These are phyloP conservation scores for Akanthomyces muscarius DNA, from an alignment of 2,329 filamentous ascomycete species.

Conservation along the genomic window DNA sequence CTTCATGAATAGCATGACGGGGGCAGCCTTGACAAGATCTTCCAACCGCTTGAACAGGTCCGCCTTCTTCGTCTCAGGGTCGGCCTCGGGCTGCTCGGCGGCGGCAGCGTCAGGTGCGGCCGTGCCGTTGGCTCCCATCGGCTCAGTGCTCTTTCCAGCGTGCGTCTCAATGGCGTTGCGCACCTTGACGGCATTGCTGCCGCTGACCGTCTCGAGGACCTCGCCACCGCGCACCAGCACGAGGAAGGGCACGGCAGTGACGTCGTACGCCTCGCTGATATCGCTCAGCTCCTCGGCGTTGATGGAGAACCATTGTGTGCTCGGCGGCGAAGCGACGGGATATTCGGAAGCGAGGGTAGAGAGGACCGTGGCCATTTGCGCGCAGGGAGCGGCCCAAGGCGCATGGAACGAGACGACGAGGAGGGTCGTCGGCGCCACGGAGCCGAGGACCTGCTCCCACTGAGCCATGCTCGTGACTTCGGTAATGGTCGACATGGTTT, in stretches of 20 bases:
- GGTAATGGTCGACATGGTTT: slow-evolving; percentile 67
- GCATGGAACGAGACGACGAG: slow-evolving; percentile 92
- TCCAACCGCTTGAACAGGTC: slow-evolving; percentile 76
- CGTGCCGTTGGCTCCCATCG: slow-evolving; percentile 31
- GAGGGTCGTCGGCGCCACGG: slow-evolving; percentile 65
- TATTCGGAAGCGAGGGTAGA: slow-evolving; percentile 83
- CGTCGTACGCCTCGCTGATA: slow-evolving; percentile 86
- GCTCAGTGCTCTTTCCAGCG: slow-evolving; percentile 46
- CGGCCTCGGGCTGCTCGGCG: slow-evolving; percentile 42
- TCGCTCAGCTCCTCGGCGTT: slow-evolving; percentile 94
- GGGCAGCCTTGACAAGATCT: slow-evolving; percentile 88
- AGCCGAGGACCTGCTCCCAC: slow-evolving; percentile 66
- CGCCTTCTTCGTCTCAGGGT: slow-evolving; percentile 66
- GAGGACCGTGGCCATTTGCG: slow-evolving; percentile 87
- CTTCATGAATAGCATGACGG: slow-evolving; percentile 99
- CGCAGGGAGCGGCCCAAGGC: slow-evolving; percentile 93
- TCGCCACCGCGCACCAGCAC: slow-evolving; percentile 73
- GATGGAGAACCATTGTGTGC: slow-evolving; percentile 80
- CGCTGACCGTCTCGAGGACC: slow-evolving; percentile 80
- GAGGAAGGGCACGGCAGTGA: slow-evolving; percentile 89
- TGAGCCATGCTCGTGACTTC: slow-evolving; percentile 71
- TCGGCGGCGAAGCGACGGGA: slow-evolving; percentile 59
- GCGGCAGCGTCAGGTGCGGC: slow-evolving; percentile 35
- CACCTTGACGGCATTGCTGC: slow-evolving; percentile 83
- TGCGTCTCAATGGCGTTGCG: slow-evolving; percentile 81